Evolutionary conservation across 2,329 filamentous ascomycete genomes (phyloP).

Genomic region (Acephala macrosclerotiorum): DNA sequence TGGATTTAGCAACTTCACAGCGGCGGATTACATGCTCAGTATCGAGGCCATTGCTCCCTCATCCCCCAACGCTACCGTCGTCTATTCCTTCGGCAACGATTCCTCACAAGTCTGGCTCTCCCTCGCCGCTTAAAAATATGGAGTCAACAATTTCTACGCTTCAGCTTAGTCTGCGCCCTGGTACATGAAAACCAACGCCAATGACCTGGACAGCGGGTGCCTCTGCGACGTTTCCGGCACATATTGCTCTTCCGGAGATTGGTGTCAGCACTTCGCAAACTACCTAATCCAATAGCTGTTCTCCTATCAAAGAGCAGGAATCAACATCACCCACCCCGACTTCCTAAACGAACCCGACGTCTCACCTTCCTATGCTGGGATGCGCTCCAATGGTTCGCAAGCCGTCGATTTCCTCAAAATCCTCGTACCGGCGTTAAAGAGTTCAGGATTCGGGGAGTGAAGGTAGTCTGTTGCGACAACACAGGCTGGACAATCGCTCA

Average conservation of each 20-base stretch:
- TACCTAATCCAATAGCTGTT: neutral
- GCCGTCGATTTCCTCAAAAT: conserved; percentile 16
- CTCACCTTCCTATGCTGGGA: conserved; percentile 17
- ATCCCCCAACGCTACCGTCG: conserved; percentile 45
- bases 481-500: neutral
- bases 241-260: conserved; percentile 46
- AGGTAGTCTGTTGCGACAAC: conserved; percentile 1
- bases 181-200: conserved; percentile 57
- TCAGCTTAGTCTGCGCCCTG: conserved; percentile 57
- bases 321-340: conserved; percentile 49
- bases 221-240: conserved; percentile 52
- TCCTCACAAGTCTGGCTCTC: conserved; percentile 58
- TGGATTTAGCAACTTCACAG: neutral
- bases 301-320: conserved; percentile 48
- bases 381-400: conserved; percentile 18
- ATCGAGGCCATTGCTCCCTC: conserved; percentile 23
- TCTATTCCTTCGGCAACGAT: conserved; percentile 53
- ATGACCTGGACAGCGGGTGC: conserved; percentile 51
- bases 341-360: conserved; percentile 53
- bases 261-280: neutral
- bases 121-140: conserved; percentile 51
- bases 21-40: neutral
- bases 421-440: neutral
- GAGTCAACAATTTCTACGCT: conserved; percentile 53
- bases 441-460: neutral